Evolutionary conservation across 805 yeast species (phyloP).

Genomic region (Ogataea paraovalis): DNA sequence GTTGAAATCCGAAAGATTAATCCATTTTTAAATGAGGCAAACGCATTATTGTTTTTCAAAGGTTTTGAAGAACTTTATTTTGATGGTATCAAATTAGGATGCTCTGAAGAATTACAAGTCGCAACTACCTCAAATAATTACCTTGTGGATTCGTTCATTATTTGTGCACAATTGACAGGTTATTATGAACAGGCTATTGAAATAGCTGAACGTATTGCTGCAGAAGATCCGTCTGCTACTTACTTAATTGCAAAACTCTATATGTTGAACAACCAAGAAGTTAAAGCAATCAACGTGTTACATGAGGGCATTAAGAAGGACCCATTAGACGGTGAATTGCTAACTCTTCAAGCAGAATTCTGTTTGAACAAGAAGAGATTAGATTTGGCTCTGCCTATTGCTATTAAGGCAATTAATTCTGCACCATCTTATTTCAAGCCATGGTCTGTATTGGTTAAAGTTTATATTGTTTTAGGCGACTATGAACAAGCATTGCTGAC

Average conservation of each 20-base stretch:
- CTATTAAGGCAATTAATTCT: conserved; percentile 61
- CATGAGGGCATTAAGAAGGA: conserved; percentile 45
- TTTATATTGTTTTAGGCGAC: conserved; percentile 59
- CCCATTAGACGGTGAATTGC: conserved; percentile 52
- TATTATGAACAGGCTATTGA: conserved; percentile 57
- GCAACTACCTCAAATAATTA: conserved; percentile 64
- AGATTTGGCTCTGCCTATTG: conserved; percentile 56
- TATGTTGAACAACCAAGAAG: conserved; percentile 54
- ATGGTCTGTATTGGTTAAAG: conserved; percentile 65
- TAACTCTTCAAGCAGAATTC: conserved; percentile 55
- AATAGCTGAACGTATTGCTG: conserved; percentile 49
- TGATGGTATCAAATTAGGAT: conserved; percentile 66
- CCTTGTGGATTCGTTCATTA: conserved; percentile 70
- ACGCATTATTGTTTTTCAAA: conserved; percentile 51
- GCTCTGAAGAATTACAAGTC: conserved; percentile 59
- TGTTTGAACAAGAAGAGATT: conserved; percentile 47
- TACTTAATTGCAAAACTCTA: conserved; percentile 52
- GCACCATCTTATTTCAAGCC: conserved; percentile 74
- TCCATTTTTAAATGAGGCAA: conserved; percentile 54
- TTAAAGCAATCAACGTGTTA: conserved; percentile 50
- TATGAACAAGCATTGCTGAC: conserved; percentile 70
- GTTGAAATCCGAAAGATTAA: conserved; percentile 83
- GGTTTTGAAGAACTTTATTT: conserved; percentile 65
- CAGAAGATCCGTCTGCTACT: conserved; percentile 52
- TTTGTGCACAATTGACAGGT: conserved; percentile 61